Conservation (phyloP, 163 green algal species). For the Coccomyxa subellipsoidea region DNA sequence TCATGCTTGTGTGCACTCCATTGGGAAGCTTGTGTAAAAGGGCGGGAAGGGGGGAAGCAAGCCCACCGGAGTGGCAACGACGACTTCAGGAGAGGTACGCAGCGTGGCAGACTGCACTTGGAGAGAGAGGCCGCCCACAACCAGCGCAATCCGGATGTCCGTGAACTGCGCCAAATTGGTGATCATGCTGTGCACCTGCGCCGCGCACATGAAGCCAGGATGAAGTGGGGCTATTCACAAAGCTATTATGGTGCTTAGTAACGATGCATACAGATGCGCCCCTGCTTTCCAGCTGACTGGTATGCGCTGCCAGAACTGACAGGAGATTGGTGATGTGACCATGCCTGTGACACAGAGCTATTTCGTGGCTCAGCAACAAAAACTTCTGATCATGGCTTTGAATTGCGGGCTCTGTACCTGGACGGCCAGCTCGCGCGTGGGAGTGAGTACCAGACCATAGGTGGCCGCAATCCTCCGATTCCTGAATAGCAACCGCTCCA, state of each 20-base stretch:
- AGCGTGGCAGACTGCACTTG: conserved; percentile 65
- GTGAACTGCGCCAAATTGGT: conserved; percentile 92
- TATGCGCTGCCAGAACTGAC: too few relatives aligned
- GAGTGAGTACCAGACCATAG: conserved; percentile 91
- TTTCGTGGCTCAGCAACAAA: too few relatives aligned
- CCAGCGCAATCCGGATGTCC: conserved; percentile 81
- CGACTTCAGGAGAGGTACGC: conserved; percentile 74
- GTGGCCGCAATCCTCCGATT: conserved; percentile 72
- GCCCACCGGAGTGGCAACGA: conserved; percentile 92
- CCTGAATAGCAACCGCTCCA: conserved; percentile 93
- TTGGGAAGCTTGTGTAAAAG: not conserved
- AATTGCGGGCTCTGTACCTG: conserved; percentile 51
- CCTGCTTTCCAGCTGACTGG: too few relatives aligned
- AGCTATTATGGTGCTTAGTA: too few relatives aligned
- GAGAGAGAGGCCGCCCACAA: conserved; percentile 91
- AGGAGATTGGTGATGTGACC: too few relatives aligned
- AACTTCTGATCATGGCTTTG: not conserved
- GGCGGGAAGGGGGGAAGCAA: not conserved
- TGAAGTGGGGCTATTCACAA: too few relatives aligned
- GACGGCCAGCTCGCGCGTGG: conserved; percentile 92
- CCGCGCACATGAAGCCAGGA: conserved; percentile 1
- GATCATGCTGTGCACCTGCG: conserved; percentile 92
- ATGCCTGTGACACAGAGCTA: too few relatives aligned
- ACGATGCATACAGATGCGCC: not conserved
- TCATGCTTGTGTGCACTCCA: not conserved